Conservation (phyloP, 2,329 filamentous ascomycete genomes). For the Diaporthe velutina region DNA sequence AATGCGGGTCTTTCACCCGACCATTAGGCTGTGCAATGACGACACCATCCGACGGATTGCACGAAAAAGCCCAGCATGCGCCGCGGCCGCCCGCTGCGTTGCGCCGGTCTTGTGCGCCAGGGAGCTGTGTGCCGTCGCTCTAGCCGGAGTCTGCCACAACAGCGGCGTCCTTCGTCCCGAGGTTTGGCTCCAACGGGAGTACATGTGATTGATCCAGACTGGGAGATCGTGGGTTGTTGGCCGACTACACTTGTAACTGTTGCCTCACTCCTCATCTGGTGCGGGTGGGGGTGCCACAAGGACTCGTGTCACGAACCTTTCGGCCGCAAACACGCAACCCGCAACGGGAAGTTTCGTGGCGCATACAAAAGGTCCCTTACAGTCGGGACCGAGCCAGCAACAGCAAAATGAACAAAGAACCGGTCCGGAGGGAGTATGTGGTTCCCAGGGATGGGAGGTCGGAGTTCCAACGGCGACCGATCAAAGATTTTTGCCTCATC, state of each 20-base stretch:
- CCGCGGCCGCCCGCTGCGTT: neutral
- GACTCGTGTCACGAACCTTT: neutral
- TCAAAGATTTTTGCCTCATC: neutral
- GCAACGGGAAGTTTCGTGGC: neutral
- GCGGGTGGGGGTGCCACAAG: neutral
- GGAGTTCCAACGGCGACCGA: neutral
- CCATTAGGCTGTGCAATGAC: conserved; percentile 30
- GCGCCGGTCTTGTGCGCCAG: neutral
- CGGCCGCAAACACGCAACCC: conserved; percentile 1
- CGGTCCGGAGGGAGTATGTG: neutral
- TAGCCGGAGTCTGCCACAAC: neutral
- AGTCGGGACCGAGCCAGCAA: neutral
- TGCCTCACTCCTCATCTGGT: neutral
- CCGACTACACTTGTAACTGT: neutral
- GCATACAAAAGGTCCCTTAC: neutral
- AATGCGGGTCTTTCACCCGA: conserved; percentile 26
- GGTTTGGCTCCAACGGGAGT: neutral
- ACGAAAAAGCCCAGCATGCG: conserved; percentile 4
- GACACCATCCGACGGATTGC: conserved; percentile 18
- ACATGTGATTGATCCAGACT: neutral
- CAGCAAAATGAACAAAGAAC: neutral
- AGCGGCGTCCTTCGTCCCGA: neutral
- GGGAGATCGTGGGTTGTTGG: neutral
- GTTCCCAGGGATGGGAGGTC: neutral
- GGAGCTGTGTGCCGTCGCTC: conserved; percentile 3